These are phyloP conservation scores for Rubia balearica DNA, from an alignment of 305 asterid species.

Conservation along the genomic window DNA sequence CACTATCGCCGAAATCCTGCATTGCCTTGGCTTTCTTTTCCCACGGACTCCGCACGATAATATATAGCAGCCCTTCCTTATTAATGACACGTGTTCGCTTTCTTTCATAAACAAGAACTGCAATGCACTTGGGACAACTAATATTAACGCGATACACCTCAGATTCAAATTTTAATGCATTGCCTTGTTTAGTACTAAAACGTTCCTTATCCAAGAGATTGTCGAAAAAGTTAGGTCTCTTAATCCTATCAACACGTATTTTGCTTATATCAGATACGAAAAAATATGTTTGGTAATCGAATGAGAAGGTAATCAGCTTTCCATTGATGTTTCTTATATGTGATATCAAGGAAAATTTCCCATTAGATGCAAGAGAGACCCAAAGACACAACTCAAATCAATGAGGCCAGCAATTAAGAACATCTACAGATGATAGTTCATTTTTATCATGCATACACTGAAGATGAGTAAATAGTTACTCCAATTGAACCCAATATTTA, in stretches of 20 bases:
- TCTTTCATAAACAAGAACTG: constrained; percentile 84
- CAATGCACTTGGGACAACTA: constrained; percentile 56
- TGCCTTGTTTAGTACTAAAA: constrained; percentile 34
- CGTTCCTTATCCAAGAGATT: constrained; percentile 14
- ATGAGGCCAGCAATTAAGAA: no score
- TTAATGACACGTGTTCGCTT: constrained; percentile 44
- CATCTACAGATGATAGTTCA: no score
- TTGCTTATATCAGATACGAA: constrained; percentile 89
- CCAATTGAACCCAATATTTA: no score
- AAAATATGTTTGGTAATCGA: constrained; percentile 73
- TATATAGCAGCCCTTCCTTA: constrained; percentile 82
- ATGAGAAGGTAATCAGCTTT: constrained; percentile 83
- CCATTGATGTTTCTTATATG: constrained; percentile 30
- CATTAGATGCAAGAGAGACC: no score
- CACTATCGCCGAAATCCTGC: constrained; percentile 83
- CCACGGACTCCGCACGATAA: constrained; percentile 35
- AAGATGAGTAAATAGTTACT: no score
- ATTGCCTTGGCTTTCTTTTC: constrained; percentile 80
- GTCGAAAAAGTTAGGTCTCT: no score
- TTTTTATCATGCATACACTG: no score
- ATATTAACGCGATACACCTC: constrained; percentile 82
- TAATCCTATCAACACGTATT: constrained; percentile 37
- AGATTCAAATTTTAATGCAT: constrained; percentile 26
- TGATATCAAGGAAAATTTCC: no score
- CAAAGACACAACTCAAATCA: no score